phyloP scores from a whole-genome alignment of 2,329 filamentous ascomycete species.

The Pezicula carpinea region DNA sequence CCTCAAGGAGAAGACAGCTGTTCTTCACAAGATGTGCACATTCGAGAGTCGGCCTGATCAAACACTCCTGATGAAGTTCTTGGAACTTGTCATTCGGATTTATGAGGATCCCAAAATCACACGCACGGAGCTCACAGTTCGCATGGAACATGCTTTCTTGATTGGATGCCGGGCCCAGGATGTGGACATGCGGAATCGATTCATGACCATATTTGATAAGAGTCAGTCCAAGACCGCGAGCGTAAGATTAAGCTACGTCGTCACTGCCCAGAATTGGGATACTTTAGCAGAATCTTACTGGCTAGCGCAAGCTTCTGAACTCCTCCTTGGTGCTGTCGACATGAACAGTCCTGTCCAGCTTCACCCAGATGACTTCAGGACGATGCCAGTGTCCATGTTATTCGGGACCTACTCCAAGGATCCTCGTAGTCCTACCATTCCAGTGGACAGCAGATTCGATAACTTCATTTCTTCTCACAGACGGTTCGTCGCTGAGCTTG shows the following conservation, averaged over 20 bases:
- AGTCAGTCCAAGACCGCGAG: conserved; percentile 90
- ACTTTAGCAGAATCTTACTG: conserved; percentile 93
- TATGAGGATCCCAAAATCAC: conserved; percentile 98
- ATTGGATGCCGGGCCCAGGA: conserved; percentile 91
- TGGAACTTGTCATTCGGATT: conserved; percentile 93
- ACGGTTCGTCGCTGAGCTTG: conserved; percentile 78
- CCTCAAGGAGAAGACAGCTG: conserved; percentile 96
- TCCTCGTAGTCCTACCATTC: conserved; percentile 54
- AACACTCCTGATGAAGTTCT: conserved; percentile 84
- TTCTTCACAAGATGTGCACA: conserved; percentile 97
- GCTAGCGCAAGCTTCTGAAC: conserved; percentile 90
- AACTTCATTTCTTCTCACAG: conserved; percentile 71
- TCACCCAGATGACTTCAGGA: conserved; percentile 77
- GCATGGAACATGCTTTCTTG: conserved; percentile 96
- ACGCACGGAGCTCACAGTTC: conserved; percentile 88
- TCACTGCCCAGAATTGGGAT: conserved; percentile 95
- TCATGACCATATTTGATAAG: conserved; percentile 93
- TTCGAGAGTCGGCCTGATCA: conserved; percentile 84
- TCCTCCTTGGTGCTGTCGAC: conserved; percentile 87
- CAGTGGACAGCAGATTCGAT: conserved; percentile 80
- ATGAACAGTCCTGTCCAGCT: conserved; percentile 75
- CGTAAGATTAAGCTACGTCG: conserved; percentile 81
- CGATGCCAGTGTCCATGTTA: conserved; percentile 68
- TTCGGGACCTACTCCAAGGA: conserved; percentile 74
- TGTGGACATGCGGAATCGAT: conserved; percentile 93